Base-by-base conservation (phyloP, 768 basidiomycete genomes). In the Rhizopogon vesiculosus region DNA sequence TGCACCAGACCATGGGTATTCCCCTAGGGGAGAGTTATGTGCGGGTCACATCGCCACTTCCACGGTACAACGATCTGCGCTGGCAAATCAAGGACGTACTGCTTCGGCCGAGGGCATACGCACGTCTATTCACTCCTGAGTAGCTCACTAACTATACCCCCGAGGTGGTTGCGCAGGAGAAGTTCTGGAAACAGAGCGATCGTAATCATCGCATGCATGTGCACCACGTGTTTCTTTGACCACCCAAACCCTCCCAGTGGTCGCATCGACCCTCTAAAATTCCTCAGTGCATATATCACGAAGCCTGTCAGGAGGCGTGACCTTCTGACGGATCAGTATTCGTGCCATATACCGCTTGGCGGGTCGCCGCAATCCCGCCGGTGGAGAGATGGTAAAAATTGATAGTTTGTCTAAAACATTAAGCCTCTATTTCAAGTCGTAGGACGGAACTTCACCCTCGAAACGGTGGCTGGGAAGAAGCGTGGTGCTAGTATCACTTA, bases 51-150 rank as follows among this genome's bases (percentile, higher is more conserved):
- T 92, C 89, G 5, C 97, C 97, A 0, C 73, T 99, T 43, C 81
- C 97, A 42, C 84, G 97, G 43, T 97, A 84, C 69, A 70, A 73
- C 38, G 97, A 99, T 69, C 68, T 97, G 9, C 97, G 98, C 72
- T 99, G 94, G 92, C 95, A 98, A 68, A 84, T 99, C 70, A 94
- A 97, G 65, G 75, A 85, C 50, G 81, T 80, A 5, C 70, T 98
- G 9, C 72, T 88, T 7, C 70, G 67, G 12, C 67, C 65, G 7
- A 60, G 55, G 39, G 69, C 74, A 5, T 54, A 54, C 43, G 63
- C 66, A 2, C 72, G 77, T 3, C 67, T 76, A 3, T 85, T 89
- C 62, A 72, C 73, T 31, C 46, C 61, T 3, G 70, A 73, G 33
- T 78, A 77, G 67, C 61, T 91, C 63, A 66, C 71, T 62, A 67